A percentile compares a stretch with the other conserved stretches of the same genome.
phyloP scores from a whole-genome alignment of 495 filamentous ascomycete species.

The Pseudotulostoma volvatum region DNA sequence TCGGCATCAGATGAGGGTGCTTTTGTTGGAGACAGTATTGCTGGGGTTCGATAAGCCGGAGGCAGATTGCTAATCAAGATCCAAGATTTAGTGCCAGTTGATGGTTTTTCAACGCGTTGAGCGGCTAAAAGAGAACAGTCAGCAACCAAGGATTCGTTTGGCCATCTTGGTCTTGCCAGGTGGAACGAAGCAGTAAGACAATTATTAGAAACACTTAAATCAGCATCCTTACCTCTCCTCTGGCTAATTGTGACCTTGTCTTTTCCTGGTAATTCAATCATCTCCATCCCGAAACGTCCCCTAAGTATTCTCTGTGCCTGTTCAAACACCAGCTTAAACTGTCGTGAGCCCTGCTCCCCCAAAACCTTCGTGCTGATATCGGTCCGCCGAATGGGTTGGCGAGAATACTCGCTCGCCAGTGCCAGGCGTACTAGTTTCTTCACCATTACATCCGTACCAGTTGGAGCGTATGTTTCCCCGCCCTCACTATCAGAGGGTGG shows the following conservation, averaged over 20 bases:
- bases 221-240: slow-evolving; percentile 57
- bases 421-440: slow-evolving; percentile 89
- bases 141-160: too few species aligned
- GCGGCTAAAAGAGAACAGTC: slow-evolving; percentile 30
- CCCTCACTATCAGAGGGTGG: slow-evolving; percentile 13
- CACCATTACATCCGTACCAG: slow-evolving; percentile 46
- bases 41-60: slow-evolving; percentile 38
- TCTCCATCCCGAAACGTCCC: slow-evolving; percentile 66
- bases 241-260: slow-evolving; percentile 67
- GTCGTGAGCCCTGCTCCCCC: slow-evolving; percentile 25
- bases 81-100: slow-evolving; percentile 48
- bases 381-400: slow-evolving; percentile 54
- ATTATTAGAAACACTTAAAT: too few species aligned
- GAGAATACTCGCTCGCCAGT: slow-evolving; percentile 72
- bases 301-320: slow-evolving; percentile 48
- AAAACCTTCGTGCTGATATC: slow-evolving; percentile 60
- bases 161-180: too few species aligned
- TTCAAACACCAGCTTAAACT: slow-evolving; percentile 55
- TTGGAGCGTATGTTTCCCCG: slow-evolving; percentile 14
- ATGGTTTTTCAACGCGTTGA: slow-evolving; percentile 33
- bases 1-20: slow-evolving; percentile 49
- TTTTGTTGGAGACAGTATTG: slow-evolving; percentile 51
- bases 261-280: slow-evolving; percentile 59
- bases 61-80: slow-evolving; percentile 60
- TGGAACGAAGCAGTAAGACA: too few species aligned